Conservation (phyloP, 2,329 filamentous ascomycete species). For the Cadophora sp. region DNA sequence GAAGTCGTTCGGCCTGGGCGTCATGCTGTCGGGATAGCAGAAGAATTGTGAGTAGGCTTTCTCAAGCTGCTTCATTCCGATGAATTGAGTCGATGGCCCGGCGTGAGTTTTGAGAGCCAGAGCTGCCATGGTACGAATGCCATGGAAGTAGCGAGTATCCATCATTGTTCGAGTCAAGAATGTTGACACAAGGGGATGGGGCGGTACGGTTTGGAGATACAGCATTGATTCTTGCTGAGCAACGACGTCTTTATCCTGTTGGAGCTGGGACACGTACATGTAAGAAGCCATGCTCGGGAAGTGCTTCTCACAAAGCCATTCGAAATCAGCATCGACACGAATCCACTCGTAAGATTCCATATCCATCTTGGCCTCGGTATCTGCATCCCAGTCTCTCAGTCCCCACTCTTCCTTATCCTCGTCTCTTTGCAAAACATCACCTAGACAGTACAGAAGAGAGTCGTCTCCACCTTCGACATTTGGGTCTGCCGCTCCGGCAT, state of each 20-base stretch:
- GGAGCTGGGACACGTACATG: conserved; percentile 97
- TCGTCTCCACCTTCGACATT: conserved; percentile 75
- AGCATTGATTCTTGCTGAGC: conserved; percentile 82
- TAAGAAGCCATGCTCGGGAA: conserved; percentile 83
- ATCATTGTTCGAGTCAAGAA: conserved; percentile 89
- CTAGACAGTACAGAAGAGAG: conserved; percentile 86
- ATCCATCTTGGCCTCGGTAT: conserved; percentile 90
- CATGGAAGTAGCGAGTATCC: conserved; percentile 92
- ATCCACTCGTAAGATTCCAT: conserved; percentile 99
- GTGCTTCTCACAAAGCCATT: conserved; percentile 91
- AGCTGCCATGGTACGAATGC: conserved; percentile 86
- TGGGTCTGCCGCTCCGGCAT: conserved; percentile 66
- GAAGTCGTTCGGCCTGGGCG: conserved; percentile 91
- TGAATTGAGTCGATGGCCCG: conserved; percentile 71
- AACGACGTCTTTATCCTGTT: conserved; percentile 95
- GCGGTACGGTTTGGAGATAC: conserved; percentile 69
- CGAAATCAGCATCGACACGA: conserved; percentile 95
- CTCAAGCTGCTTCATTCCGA: conserved; percentile 84
- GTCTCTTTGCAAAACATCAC: conserved; percentile 84
- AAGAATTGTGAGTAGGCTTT: conserved; percentile 89
- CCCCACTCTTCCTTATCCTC: conserved; percentile 86
- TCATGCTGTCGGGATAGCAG: conserved; percentile 78
- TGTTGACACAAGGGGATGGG: conserved; percentile 84
- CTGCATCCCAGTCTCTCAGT: conserved; percentile 86
- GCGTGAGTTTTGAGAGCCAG: conserved; percentile 79